Evolutionary conservation across 1,284 basidiomycete species (phyloP).

Genomic region (Termitomyces sp.): DNA sequence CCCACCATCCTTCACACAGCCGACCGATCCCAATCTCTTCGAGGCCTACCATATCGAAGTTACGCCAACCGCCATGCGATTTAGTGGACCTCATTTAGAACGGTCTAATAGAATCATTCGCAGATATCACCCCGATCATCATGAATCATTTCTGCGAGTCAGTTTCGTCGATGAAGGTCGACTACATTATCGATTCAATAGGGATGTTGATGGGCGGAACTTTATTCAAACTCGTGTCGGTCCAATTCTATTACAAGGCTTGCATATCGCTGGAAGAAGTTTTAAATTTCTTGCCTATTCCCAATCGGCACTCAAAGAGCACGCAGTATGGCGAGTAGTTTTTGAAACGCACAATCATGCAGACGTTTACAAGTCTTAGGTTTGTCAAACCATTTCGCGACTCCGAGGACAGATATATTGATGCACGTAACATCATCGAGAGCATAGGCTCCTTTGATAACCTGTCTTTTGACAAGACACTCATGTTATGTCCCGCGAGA

Average conservation of each 20-base stretch:
- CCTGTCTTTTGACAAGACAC: constrained; percentile 36
- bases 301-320: constrained; percentile 49
- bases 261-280: constrained; percentile 44
- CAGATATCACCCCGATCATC: constrained; percentile 38
- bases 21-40: constrained; percentile 41
- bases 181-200: constrained; percentile 45
- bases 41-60: constrained; percentile 51
- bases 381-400: constrained; percentile 46
- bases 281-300: constrained; percentile 58
- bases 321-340: constrained; percentile 34
- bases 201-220: constrained; percentile 42
- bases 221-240: constrained; percentile 46
- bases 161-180: constrained; percentile 56
- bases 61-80: constrained; percentile 53
- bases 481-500: constrained; percentile 61
- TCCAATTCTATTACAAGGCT: constrained; percentile 36
- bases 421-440: constrained; percentile 44
- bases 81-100: constrained; percentile 61
- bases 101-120: constrained; percentile 64
- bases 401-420: constrained; percentile 26
- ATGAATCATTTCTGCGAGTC: constrained; percentile 60
- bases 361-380: constrained; percentile 22
- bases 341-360: not conserved
- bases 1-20: constrained; percentile 10
- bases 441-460: constrained; percentile 51